phyloP scores from a whole-genome alignment of 306 rosid species.

The Bauhinia variegata region DNA sequence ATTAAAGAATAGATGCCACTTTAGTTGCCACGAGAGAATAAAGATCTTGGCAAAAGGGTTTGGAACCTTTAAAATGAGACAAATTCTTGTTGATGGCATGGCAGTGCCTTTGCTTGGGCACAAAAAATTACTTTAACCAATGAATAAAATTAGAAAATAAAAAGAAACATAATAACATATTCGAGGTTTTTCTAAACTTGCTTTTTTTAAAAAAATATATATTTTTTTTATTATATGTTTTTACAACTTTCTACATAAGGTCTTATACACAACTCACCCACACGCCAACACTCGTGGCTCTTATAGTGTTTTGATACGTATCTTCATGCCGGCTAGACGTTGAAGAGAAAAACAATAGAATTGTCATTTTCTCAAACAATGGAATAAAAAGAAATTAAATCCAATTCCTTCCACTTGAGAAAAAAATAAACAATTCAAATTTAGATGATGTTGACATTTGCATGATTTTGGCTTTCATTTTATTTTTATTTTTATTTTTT shows the following conservation, averaged over 20 bases:
- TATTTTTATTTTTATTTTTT: too few relatives aligned
- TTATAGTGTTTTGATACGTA: too few relatives aligned
- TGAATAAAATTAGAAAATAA: background rate
- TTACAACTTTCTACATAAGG: too few relatives aligned
- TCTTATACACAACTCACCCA: too few relatives aligned
- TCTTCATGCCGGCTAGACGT: background rate
- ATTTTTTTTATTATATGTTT: too few relatives aligned
- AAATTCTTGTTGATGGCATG: background rate
- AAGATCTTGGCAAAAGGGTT: background rate
- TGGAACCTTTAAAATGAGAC: background rate
- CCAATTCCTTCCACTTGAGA: too few relatives aligned
- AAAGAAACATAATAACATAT: too few relatives aligned
- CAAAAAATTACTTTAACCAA: background rate
- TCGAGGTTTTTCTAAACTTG: background rate
- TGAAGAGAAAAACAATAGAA: background rate
- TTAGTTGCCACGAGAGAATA: background rate
- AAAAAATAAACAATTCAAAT: too few relatives aligned
- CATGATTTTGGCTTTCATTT: too few relatives aligned
- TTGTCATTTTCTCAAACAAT: background rate
- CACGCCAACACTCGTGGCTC: constrained; percentile 15
- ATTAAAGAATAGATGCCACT: background rate
- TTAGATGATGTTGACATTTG: too few relatives aligned
- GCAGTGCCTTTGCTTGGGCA: constrained; percentile 29
- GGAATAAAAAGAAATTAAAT: too few relatives aligned
- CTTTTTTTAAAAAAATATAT: too few relatives aligned